Conservation (phyloP, 2,329 filamentous ascomycete species). For the Colletotrichum tanaceti region DNA sequence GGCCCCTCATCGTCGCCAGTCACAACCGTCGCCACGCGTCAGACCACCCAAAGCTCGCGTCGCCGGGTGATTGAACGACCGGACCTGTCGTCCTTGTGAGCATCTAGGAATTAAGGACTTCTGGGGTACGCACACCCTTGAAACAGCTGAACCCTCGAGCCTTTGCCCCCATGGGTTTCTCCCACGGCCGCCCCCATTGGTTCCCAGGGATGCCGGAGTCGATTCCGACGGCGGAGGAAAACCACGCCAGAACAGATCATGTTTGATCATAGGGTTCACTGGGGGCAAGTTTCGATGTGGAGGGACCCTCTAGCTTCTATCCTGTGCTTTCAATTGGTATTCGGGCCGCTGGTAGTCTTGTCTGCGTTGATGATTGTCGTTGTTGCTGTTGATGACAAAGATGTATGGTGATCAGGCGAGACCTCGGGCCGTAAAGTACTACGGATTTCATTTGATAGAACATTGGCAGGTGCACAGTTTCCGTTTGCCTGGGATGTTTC, state of each 20-base stretch:
- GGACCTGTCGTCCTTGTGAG: slow-evolving; percentile 11
- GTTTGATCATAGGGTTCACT: slow-evolving; percentile 3
- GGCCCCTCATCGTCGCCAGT: neutral
- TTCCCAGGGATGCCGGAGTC: slow-evolving; percentile 6
- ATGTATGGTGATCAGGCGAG: too few species aligned
- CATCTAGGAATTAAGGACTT: neutral
- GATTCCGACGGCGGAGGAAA: slow-evolving; percentile 12
- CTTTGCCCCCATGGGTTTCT: neutral
- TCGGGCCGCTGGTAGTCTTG: neutral
- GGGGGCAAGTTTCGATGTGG: neutral
- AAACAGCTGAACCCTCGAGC: slow-evolving; percentile 23
- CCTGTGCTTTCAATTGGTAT: neutral
- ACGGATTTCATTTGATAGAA: too few species aligned
- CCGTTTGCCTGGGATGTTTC: too few species aligned
- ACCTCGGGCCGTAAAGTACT: too few species aligned
- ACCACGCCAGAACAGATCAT: slow-evolving; percentile 5
- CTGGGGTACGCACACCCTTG: slow-evolving; percentile 23
- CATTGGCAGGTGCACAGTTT: too few species aligned
- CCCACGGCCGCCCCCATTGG: slow-evolving; percentile 11
- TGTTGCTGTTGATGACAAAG: neutral
- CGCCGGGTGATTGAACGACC: slow-evolving; percentile 17
- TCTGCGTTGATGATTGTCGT: neutral
- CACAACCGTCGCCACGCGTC: neutral
- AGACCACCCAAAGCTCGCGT: neutral
- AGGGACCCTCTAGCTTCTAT: neutral